Base-by-base conservation (phyloP, 129 eudicot genomes). In the Saussurea involucrata region DNA sequence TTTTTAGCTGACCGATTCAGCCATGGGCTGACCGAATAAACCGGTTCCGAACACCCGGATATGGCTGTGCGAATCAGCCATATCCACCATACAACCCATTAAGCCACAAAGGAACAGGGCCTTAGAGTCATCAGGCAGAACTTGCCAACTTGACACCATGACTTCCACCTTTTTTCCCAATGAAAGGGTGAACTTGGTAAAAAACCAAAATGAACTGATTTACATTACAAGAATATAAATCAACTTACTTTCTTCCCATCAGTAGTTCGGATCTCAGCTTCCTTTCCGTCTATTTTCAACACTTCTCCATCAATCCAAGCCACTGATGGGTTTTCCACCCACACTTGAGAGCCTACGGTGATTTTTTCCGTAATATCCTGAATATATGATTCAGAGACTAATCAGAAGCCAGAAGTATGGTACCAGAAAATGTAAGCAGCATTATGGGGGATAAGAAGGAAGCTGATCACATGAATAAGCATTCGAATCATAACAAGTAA, bases 291-390 rank as follows among this genome's bases (percentile, higher is more conserved):
- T 60, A 92, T 88, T 88, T 92, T 89, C 36, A 81, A 31, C 53
- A 95, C 99, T 76, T 86, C 82, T 44, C 99, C 99, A 67, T 91
- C 97, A 63, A 95, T 82, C 99, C 99, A 95, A 86, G 90, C 89
- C 84, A 84, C 78, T 24, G 83, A 83, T 74, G 89, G 89, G 85
- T 92, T 89, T 57, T 86, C 97, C 81, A 80, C 96, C 99, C 99
- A 95, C 63, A 95, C 96, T 53, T 88, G 95, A 83, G 90, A 76
- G 32, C 99, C 96, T 69, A 86, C 90, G 68, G 84, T 68, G 67
- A 95, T 92, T 80, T 95, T 95, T 6, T 79, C 89, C 17, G 92
- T 77, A 70, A 87, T 80, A 37, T 86, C 96, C 99, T 95, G 96
- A 88, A 89, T 80, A 42, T 72, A 29, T n/a, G 57, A 58, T 82